Conservation (phyloP, 345 rosid genomes). For the Conringia planisiliqua region DNA sequence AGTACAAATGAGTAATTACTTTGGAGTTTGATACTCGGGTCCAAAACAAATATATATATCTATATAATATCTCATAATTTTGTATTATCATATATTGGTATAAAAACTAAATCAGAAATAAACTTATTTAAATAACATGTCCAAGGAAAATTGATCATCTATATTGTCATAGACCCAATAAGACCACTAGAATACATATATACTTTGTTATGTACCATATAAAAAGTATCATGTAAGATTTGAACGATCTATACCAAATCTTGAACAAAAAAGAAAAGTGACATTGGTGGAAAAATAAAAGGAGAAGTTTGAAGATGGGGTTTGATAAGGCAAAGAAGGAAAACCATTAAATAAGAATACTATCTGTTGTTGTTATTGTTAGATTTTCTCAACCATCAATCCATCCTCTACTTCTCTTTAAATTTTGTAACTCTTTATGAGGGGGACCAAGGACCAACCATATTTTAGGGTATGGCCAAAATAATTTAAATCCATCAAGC, state of each 20-base stretch:
- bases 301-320: conserved; percentile 35
- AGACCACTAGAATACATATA: conserved; percentile 22
- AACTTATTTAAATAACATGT: background rate
- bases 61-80: background rate
- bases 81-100: background rate
- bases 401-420: conserved; percentile 30
- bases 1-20: background rate
- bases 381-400: conserved; percentile 35
- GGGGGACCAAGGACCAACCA: conserved; percentile 39
- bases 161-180: background rate
- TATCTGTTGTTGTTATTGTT: conserved; percentile 32
- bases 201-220: conserved; percentile 21
- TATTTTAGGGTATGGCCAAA: conserved; percentile 34
- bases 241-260: conserved; percentile 32
- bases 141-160: conserved; percentile 5
- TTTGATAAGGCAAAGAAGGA: conserved; percentile 39
- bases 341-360: conserved; percentile 36
- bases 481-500: conserved; percentile 13
- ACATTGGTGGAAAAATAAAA: conserved; percentile 27
- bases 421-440: conserved; percentile 32
- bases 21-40: background rate
- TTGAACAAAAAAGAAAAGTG: conserved; percentile 24
- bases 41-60: background rate
- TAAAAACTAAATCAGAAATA: background rate
- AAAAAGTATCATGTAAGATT: conserved; percentile 26